Conservation (phyloP, 2,329 filamentous ascomycete species). For the Colletotrichum filicis region DNA sequence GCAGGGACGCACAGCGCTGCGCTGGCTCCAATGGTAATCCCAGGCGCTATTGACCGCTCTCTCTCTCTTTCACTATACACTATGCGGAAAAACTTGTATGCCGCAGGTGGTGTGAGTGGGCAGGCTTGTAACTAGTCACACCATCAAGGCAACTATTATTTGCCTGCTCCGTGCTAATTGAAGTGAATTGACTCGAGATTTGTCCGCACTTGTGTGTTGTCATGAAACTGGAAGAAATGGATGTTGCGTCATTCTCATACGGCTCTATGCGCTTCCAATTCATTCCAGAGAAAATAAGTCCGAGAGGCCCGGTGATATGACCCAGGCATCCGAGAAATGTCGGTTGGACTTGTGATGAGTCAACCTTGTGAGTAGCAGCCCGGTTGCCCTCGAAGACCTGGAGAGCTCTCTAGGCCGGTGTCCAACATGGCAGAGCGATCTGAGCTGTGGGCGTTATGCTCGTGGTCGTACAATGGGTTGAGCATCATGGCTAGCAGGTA, state of each 20-base stretch:
- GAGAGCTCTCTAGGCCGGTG: background rate
- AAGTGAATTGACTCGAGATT: background rate
- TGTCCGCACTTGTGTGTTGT: background rate
- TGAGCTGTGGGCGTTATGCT: background rate
- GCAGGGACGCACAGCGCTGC: constrained; percentile 20
- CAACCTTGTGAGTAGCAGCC: background rate
- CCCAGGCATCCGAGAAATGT: background rate
- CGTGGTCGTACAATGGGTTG: background rate
- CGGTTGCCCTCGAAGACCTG: background rate
- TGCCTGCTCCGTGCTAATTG: background rate
- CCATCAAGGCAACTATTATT: background rate
- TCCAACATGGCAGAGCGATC: background rate
- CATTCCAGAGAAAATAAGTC: background rate
- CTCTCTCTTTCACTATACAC: background rate
- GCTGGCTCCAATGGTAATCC: constrained; percentile 33
- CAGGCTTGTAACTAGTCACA: background rate
- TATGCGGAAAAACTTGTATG: constrained; percentile 15
- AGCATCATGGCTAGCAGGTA: background rate
- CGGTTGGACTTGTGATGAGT: background rate
- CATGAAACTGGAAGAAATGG: background rate
- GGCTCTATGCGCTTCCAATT: background rate
- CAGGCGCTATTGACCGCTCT: constrained; percentile 21
- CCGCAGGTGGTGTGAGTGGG: constrained; percentile 9
- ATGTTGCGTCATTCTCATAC: background rate
- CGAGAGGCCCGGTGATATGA: background rate